phyloP scores from a whole-genome alignment of 495 filamentous ascomycete genomes.

The Aspergillus biplanus region DNA sequence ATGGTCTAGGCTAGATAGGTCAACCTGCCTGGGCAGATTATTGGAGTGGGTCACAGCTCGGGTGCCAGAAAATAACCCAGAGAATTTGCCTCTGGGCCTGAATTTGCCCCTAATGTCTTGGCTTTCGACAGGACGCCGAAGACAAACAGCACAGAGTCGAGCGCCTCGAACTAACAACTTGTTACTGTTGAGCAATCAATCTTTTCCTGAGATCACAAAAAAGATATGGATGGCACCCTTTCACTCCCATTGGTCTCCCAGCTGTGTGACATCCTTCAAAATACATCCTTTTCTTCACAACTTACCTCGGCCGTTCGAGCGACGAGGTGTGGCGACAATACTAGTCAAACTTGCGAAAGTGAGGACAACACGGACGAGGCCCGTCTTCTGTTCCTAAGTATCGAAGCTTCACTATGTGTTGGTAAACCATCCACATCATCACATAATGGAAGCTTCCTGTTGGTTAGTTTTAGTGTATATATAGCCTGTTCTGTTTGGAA shows the following conservation, averaged over 20 bases:
- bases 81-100: background rate
- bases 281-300: constrained; percentile 16
- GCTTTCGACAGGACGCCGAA: background rate
- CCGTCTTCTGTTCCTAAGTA: constrained; percentile 7
- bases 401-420: constrained; percentile 16
- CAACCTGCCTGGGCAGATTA: too few species aligned
- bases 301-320: constrained; percentile 12
- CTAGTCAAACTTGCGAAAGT: background rate
- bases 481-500: too few species aligned
- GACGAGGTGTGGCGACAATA: background rate
- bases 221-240: background rate
- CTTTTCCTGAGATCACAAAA: background rate
- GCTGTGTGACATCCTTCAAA: constrained; percentile 19
- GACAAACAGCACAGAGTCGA: too few species aligned
- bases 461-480: constrained; percentile 12
- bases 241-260: constrained; percentile 16
- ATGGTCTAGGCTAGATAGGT: background rate
- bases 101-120: background rate
- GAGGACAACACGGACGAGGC: background rate
- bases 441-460: background rate
- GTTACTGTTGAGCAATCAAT: too few species aligned
- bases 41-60: too few species aligned
- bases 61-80: too few species aligned
- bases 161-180: too few species aligned
- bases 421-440: background rate